A percentile compares a stretch with the other conserved stretches of the same genome.
These are phyloP conservation scores for Elsinoe necatrix DNA, from an alignment of 2,329 filamentous ascomycete genomes.

Conservation along the genomic window DNA sequence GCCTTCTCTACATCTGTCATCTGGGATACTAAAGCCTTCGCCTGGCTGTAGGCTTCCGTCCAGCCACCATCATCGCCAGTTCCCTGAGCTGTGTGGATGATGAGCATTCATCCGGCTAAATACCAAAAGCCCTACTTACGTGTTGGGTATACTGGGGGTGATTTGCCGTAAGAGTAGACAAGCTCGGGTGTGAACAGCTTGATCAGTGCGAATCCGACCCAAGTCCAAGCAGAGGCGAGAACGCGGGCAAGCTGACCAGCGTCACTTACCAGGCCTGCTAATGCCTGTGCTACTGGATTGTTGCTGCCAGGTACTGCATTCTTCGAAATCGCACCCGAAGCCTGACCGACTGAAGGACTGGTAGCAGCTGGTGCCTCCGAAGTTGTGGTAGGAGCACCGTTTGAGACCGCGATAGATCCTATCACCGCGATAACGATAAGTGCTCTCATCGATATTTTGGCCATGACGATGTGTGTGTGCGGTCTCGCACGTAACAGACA, in stretches of 20 bases:
- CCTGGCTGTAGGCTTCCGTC: slow-evolving; percentile 27
- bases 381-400: background rate
- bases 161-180: slow-evolving; percentile 23
- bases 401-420: background rate
- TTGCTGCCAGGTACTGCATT: slow-evolving; percentile 1
- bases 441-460: background rate
- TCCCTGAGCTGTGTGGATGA: slow-evolving; percentile 21
- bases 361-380: background rate
- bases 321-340: background rate
- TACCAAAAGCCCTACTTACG: slow-evolving; percentile 18
- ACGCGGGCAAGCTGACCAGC: background rate
- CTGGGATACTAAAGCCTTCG: slow-evolving; percentile 26
- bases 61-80: slow-evolving; percentile 28
- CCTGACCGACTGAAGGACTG: background rate
- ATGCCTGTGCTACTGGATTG: slow-evolving; percentile 7
- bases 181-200: slow-evolving; percentile 9
- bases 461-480: background rate
- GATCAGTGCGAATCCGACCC: background rate
- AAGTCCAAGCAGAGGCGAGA: background rate
- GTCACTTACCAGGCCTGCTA: background rate
- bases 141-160: slow-evolving; percentile 26
- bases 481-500: background rate
- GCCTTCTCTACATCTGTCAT: slow-evolving; percentile 32
- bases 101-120: background rate
- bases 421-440: background rate